Conservation (phyloP, 2,329 filamentous ascomycete genomes). For the Pestalotiopsis sp. region DNA sequence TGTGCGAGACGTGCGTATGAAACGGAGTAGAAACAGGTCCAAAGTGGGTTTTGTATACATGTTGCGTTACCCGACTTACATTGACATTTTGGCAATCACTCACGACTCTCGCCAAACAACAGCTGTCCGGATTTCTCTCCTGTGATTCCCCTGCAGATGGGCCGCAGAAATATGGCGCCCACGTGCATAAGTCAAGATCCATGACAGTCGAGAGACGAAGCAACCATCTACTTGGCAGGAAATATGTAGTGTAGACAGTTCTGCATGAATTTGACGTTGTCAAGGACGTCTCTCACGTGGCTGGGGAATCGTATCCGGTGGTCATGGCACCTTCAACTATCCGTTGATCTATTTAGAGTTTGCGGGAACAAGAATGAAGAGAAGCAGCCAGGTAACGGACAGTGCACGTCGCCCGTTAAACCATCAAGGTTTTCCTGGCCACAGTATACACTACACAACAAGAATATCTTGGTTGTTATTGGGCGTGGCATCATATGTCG, state of each 20-base stretch:
- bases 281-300: not conserved
- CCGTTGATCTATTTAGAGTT: not conserved
- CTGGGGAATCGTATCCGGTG: not conserved
- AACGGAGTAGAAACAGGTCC: constrained; percentile 9
- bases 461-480: not conserved
- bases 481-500: not conserved
- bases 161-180: not conserved
- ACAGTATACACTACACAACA: not conserved
- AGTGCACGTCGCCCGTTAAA: not conserved
- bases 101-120: not conserved
- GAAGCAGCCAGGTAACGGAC: constrained; percentile 1
- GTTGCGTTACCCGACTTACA: not conserved
- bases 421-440: not conserved
- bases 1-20: constrained; percentile 16
- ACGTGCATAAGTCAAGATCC: not conserved
- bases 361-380: not conserved
- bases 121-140: not conserved
- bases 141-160: not conserved
- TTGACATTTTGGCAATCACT: not conserved
- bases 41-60: not conserved
- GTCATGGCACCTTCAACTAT: not conserved
- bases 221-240: not conserved
- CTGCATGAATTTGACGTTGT: not conserved
- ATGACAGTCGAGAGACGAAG: not conserved
- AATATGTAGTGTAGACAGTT: not conserved